Evolutionary conservation across 2,329 filamentous ascomycete genomes (phyloP).

Genomic region (Orbilia quercus): DNA sequence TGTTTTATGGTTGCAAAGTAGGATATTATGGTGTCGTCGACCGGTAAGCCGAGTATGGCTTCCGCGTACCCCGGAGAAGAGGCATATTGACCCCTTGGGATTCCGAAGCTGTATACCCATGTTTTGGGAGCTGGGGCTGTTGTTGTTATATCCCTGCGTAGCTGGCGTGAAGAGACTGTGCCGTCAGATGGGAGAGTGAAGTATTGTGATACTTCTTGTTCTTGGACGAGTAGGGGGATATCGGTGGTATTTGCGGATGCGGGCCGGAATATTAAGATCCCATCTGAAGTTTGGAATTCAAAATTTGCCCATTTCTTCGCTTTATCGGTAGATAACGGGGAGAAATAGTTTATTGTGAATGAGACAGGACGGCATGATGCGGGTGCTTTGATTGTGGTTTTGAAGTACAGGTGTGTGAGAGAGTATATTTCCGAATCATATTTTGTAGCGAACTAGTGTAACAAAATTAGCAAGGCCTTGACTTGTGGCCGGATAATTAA

Average conservation of each 20-base stretch:
- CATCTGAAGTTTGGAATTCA: conserved; percentile 39
- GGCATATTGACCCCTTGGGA: conserved; percentile 7
- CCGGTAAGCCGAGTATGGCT: conserved; percentile 11
- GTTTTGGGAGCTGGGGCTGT: conserved; percentile 17
- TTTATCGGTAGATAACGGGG: conserved; percentile 4
- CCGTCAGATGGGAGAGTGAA: conserved; percentile 11
- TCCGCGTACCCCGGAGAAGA: conserved; percentile 27
- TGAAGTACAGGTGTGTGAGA: no score
- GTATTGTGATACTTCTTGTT: conserved; percentile 11
- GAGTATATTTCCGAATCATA: conserved; percentile 8
- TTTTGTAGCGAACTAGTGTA: conserved; percentile 26
- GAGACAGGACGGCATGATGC: conserved; percentile 16
- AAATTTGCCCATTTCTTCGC: conserved; percentile 46
- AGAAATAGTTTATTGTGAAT: conserved; percentile 48
- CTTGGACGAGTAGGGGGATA: not conserved
- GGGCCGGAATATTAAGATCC: conserved; percentile 34
- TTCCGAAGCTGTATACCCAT: conserved; percentile 43
- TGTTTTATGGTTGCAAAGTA: conserved; percentile 53
- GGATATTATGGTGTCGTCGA: conserved; percentile 17
- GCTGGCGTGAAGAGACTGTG: not conserved
- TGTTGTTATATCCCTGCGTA: not conserved
- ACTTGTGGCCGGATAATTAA: no score
- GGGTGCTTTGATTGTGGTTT: conserved; percentile 19
- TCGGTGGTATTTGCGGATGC: not conserved
- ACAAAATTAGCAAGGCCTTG: no score